Percentiles rank a stretch among this genome's conserved stretches.
These are phyloP conservation scores for Kodamaea kaohsiungensis DNA, from an alignment of 805 yeast genomes.

Conservation along the genomic window DNA sequence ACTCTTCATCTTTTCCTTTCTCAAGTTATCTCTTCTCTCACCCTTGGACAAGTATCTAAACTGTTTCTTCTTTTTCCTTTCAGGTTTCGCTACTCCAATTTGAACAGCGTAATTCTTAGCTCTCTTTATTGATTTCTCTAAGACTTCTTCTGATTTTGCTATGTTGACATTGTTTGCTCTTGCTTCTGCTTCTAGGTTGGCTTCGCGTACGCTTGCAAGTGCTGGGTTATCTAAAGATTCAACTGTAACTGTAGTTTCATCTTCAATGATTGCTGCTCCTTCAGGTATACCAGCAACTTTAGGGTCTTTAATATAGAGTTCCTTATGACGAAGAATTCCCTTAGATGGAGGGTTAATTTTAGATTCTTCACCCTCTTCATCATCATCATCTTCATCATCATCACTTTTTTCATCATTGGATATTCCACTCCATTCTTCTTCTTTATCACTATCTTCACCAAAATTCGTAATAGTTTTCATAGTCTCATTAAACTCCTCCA, in stretches of 20 bases:
- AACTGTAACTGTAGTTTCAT: conserved; percentile 52
- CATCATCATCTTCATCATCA: conserved; percentile 9
- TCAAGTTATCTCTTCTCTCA: conserved; percentile 60
- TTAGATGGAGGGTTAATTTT: not conserved
- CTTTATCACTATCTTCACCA: conserved; percentile 10
- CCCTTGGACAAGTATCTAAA: conserved; percentile 82
- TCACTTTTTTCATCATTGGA: conserved; percentile 10
- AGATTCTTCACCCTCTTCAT: conserved; percentile 2
- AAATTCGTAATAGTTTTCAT: conserved; percentile 24
- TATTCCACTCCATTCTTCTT: conserved; percentile 7
- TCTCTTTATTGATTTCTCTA: conserved; percentile 70
- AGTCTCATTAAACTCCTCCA: conserved; percentile 56
- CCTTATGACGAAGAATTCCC: conserved; percentile 20
- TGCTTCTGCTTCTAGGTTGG: conserved; percentile 47
- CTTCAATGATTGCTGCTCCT: conserved; percentile 42
- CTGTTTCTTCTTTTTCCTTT: conserved; percentile 61
- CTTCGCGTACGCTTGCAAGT: conserved; percentile 30
- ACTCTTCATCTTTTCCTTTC: conserved; percentile 34
- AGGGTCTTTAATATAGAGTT: conserved; percentile 31
- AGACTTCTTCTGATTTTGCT: conserved; percentile 62
- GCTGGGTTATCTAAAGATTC: conserved; percentile 56
- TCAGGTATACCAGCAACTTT: conserved; percentile 21
- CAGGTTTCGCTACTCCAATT: conserved; percentile 49
- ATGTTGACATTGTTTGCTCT: conserved; percentile 72
- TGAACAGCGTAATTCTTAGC: conserved; percentile 83